phyloP scores from a whole-genome alignment of 2,329 filamentous ascomycete species.

The Stachybotrys chartarum region DNA sequence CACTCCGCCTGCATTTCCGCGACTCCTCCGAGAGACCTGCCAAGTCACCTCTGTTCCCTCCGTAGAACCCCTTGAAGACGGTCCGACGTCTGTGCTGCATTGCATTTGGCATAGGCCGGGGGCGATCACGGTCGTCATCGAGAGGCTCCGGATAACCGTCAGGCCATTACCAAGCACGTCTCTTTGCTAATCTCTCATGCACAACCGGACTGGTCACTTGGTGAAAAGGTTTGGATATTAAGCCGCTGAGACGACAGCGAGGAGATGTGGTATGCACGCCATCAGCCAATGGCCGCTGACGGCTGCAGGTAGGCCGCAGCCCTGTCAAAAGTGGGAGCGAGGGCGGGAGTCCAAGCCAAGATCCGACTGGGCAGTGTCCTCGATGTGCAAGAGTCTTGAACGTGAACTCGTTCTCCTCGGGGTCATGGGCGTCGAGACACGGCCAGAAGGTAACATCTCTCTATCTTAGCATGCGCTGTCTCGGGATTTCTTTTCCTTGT shows the following conservation, averaged over 20 bases:
- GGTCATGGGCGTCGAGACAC: not conserved
- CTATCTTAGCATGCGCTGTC: not conserved
- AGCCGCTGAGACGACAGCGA: not conserved
- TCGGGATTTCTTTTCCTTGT: not conserved
- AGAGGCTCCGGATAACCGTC: too few relatives aligned
- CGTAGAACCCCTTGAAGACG: not conserved
- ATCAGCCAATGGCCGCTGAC: not conserved
- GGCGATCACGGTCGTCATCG: too few relatives aligned
- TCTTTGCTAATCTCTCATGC: too few relatives aligned
- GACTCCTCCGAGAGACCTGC: not conserved
- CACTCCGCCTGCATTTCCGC: not conserved
- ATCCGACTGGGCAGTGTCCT: not conserved
- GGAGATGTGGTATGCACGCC: not conserved
- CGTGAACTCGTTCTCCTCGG: not conserved
- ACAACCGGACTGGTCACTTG: too few relatives aligned
- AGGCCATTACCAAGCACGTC: too few relatives aligned
- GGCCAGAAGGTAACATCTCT: not conserved
- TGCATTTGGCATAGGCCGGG: not conserved
- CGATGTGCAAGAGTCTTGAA: not conserved
- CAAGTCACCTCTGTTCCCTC: not conserved
- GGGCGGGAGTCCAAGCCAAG: too few relatives aligned
- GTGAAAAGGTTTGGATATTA: too few relatives aligned
- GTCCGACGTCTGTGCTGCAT: not conserved
- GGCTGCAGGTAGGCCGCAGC: not conserved
- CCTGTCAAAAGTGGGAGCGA: not conserved